Percentiles rank a stretch among this genome's conserved stretches.
These are phyloP conservation scores for Petunia hybrid DNA, from an alignment of 305 asterid species.

Conservation along the genomic window DNA sequence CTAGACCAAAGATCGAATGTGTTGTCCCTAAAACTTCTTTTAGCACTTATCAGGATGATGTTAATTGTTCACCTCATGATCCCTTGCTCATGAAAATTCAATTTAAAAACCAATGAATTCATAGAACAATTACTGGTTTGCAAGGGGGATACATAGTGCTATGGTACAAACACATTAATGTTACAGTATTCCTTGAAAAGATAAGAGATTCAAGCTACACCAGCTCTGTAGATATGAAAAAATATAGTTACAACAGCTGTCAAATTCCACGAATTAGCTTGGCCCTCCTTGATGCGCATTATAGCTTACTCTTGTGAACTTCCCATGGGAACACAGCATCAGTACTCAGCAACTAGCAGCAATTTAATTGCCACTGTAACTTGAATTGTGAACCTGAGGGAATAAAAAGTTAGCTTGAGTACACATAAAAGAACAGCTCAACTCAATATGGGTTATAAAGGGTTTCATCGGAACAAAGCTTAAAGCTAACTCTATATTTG, in stretches of 20 bases:
- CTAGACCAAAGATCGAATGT: not conserved
- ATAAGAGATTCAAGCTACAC: not conserved
- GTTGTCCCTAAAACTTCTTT: not conserved
- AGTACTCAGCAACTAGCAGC: not conserved
- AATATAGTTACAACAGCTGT: not conserved
- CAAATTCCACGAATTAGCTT: not conserved
- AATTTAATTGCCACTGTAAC: not conserved
- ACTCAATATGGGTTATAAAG: not conserved
- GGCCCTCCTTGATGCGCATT: not conserved
- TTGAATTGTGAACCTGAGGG: not conserved
- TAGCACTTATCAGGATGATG: not conserved
- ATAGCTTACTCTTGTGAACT: too few relatives aligned
- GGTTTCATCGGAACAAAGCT: not conserved
- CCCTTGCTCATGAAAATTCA: not conserved
- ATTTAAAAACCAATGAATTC: not conserved
- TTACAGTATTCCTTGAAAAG: not conserved
- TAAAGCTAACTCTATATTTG: not conserved
- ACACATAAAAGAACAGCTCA: not conserved
- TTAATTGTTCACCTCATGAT: not conserved
- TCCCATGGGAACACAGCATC: not conserved
- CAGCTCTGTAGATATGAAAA: not conserved
- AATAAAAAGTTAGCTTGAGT: not conserved
- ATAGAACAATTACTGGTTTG: not conserved
- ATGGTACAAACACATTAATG: not conserved
- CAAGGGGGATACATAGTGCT: not conserved